Evolutionary conservation across 1,139 yeast genomes (phyloP).

Genomic region (Yamadazyma triangularis): DNA sequence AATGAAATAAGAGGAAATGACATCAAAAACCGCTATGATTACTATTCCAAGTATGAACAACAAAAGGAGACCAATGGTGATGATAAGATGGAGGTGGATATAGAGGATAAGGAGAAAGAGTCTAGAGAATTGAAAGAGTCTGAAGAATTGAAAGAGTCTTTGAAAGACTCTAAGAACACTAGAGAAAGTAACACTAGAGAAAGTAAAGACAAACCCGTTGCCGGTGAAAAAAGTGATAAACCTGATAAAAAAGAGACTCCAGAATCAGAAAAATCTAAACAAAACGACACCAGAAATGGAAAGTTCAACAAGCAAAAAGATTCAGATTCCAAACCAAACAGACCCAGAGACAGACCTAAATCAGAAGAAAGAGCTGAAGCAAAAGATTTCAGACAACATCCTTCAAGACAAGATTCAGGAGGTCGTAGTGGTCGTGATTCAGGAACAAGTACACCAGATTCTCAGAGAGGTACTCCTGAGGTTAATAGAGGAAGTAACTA

Average conservation of each 20-base stretch:
- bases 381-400: no score
- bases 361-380: background rate
- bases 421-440: background rate
- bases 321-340: no score
- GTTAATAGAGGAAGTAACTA: background rate
- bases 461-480: background rate
- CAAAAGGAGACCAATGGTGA: slow-evolving; percentile 4
- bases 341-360: no score
- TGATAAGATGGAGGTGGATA: slow-evolving; percentile 5
- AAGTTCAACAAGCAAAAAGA: background rate
- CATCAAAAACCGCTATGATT: slow-evolving; percentile 23
- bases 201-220: background rate
- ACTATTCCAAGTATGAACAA: slow-evolving; percentile 25
- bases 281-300: background rate
- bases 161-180: no score
- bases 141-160: no score
- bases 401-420: no score
- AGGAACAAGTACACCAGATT: background rate
- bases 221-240: no score
- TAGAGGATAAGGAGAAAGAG: slow-evolving; percentile 1
- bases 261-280: background rate
- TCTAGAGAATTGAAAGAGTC: slow-evolving; percentile 2
- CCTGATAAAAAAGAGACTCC: background rate
- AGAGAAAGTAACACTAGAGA: background rate
- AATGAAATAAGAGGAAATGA: slow-evolving; percentile 11